phyloP scores from a whole-genome alignment of 306 rosid genomes.

The Pterocarpus macrocarpus region DNA sequence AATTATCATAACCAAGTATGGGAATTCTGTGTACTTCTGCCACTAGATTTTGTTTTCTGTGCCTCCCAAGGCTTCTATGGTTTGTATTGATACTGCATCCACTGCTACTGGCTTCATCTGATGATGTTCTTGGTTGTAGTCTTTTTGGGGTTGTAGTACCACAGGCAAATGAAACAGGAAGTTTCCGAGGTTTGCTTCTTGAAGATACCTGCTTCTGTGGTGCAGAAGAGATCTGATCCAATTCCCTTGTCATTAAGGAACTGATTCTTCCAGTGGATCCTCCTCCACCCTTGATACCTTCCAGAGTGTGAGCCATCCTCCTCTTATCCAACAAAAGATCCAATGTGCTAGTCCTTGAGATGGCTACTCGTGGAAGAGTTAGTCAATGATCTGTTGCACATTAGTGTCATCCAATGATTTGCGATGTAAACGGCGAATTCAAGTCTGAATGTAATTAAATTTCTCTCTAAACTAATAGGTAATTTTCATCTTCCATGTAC shows the following conservation, averaged over 20 bases:
- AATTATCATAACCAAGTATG: constrained; percentile 69
- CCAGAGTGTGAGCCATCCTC: constrained; percentile 75
- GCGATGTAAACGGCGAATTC: constrained; percentile 31
- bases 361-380: constrained; percentile 44
- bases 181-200: constrained; percentile 56
- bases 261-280: constrained; percentile 88
- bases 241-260: constrained; percentile 86
- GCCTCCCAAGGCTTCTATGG: constrained; percentile 51
- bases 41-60: constrained; percentile 61
- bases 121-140: constrained; percentile 66
- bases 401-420: constrained; percentile 45
- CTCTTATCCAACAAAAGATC: constrained; percentile 42
- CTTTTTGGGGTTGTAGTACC: constrained; percentile 59
- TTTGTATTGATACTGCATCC: constrained; percentile 52
- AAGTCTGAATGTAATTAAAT: constrained; percentile 17
- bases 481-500: background rate
- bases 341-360: constrained; percentile 39
- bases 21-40: constrained; percentile 69
- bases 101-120: constrained; percentile 75
- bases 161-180: constrained; percentile 58
- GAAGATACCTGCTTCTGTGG: constrained; percentile 63
- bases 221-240: constrained; percentile 70
- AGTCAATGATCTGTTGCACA: constrained; percentile 56
- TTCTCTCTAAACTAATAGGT: constrained; percentile 25
- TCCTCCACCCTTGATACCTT: constrained; percentile 80